Conservation (phyloP, 148 eudicot genomes). For the Nepenthes mirabilis region DNA sequence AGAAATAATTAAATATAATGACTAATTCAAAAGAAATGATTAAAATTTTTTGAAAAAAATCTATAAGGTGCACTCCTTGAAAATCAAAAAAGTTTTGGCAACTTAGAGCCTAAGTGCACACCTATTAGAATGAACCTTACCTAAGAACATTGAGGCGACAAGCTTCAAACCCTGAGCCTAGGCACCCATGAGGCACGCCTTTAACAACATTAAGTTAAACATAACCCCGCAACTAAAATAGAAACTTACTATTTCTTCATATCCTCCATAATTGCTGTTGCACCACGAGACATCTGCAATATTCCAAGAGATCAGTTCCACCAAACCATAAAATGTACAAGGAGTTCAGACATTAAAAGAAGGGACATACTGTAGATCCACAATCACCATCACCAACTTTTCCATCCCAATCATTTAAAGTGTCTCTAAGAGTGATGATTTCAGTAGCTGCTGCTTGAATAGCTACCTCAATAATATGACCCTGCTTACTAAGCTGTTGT, state of each 20-base stretch:
- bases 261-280: conserved; percentile 80
- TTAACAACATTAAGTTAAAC: background rate
- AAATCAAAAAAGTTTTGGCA: too few species aligned
- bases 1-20: too few species aligned
- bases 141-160: too few species aligned
- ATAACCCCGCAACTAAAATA: background rate
- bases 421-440: conserved; percentile 54
- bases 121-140: too few species aligned
- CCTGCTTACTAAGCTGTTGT: conserved; percentile 47
- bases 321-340: conserved; percentile 2
- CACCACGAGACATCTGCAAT: conserved; percentile 85
- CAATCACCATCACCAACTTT: conserved; percentile 99
- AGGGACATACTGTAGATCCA: conserved; percentile 81
- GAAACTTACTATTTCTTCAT: conserved; percentile 58
- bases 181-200: too few species aligned
- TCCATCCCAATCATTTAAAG: conserved; percentile 88
- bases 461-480: conserved; percentile 62
- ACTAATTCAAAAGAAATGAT: too few species aligned
- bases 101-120: too few species aligned
- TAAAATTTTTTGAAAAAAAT: too few species aligned
- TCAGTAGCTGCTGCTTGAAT: conserved; percentile 79
- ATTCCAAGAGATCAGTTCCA: conserved; percentile 13
- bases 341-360: background rate
- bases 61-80: too few species aligned
- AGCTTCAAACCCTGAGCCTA: too few species aligned